These are phyloP conservation scores for Aspergillus uvarum DNA, from an alignment of 2,329 filamentous ascomycete species.

Conservation along the genomic window DNA sequence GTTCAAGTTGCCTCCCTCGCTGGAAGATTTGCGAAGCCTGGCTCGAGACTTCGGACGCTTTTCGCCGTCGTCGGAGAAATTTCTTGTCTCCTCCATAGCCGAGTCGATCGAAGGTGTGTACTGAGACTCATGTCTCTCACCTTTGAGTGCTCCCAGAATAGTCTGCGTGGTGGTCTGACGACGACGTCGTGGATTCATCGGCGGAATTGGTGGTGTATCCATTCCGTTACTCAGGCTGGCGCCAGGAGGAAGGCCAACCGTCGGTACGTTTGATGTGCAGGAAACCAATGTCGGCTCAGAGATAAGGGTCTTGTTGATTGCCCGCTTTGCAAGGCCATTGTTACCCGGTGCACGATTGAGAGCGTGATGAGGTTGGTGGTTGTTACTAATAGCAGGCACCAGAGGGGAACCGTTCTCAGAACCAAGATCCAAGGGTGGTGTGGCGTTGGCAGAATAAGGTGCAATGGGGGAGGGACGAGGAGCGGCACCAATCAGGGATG, in stretches of 20 bases:
- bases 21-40: conserved; percentile 50
- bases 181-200: conserved; percentile 60
- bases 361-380: conserved; percentile 21
- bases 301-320: conserved; percentile 61
- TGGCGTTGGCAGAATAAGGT: conserved; percentile 53
- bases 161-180: conserved; percentile 48
- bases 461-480: conserved; percentile 48
- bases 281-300: conserved; percentile 58
- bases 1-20: conserved; percentile 52
- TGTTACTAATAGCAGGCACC: conserved; percentile 21
- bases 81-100: conserved; percentile 40
- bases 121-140: conserved; percentile 34
- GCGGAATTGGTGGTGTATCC: conserved; percentile 55
- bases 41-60: conserved; percentile 40
- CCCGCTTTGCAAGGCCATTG: conserved; percentile 52
- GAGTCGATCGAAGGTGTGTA: conserved; percentile 24
- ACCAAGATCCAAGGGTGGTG: conserved; percentile 52
- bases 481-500: conserved; percentile 40
- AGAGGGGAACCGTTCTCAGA: conserved; percentile 44
- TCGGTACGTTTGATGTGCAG: conserved; percentile 58
- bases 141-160: conserved; percentile 40
- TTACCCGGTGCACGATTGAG: conserved; percentile 33
- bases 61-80: conserved; percentile 45
- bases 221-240: conserved; percentile 56
- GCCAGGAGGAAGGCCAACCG: conserved; percentile 57